Conservation (phyloP, 495 filamentous ascomycete genomes). For the Podospora comata region DNA sequence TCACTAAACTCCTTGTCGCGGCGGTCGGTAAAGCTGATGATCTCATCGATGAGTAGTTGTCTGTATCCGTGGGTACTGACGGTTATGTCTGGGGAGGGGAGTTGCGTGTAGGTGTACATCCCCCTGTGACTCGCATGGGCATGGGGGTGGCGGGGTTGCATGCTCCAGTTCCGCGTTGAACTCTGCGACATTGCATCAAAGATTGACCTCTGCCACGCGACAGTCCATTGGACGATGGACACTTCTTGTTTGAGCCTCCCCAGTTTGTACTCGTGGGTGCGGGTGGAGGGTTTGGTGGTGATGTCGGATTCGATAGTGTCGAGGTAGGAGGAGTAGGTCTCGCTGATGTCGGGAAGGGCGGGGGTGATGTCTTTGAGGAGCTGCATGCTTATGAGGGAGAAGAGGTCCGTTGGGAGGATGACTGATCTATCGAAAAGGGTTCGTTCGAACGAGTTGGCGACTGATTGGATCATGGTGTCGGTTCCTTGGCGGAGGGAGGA, state of each 20-base stretch:
- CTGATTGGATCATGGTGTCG: conserved; percentile 4
- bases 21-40: background rate
- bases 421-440: conserved; percentile 31
- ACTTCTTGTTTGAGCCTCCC: conserved; percentile 40
- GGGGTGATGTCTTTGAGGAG: conserved; percentile 33
- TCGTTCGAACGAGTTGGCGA: background rate
- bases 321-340: conserved; percentile 37
- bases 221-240: conserved; percentile 32
- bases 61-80: background rate
- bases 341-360: conserved; percentile 30
- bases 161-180: conserved; percentile 7
- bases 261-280: conserved; percentile 38
- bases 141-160: background rate
- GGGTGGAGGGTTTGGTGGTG: conserved; percentile 30
- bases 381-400: conserved; percentile 34
- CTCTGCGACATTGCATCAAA: conserved; percentile 17
- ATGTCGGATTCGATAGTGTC: conserved; percentile 37
- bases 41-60: background rate
- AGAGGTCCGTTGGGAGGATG: conserved; percentile 36
- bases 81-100: background rate
- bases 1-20: conserved; percentile 23
- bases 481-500: background rate
- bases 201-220: conserved; percentile 25
- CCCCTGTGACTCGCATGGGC: background rate
- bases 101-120: background rate